Evolutionary conservation across 352 stramenopile species (phyloP).

Genomic region (Phytophthora nicotianae): DNA sequence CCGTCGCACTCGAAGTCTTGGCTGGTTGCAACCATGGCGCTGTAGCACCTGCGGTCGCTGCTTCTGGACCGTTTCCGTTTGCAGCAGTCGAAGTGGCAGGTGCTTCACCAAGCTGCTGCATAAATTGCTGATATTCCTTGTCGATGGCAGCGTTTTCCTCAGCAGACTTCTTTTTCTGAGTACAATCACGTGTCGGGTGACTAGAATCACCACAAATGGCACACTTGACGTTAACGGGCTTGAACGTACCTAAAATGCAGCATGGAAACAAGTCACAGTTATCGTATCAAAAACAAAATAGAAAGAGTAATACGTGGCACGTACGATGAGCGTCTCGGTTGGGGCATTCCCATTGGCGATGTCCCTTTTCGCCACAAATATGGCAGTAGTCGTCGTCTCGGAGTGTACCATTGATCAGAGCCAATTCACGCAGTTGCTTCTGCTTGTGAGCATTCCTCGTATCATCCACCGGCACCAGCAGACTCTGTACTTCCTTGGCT

Average conservation of each 20-base stretch:
- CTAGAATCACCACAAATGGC: conserved; percentile 98
- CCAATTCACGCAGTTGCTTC: conserved; percentile 97
- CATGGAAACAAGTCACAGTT: conserved; percentile 5
- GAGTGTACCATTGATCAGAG: conserved; percentile 98
- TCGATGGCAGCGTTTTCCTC: conserved; percentile 80
- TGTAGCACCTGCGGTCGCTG: conserved; percentile 27
- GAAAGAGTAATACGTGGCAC: conserved; percentile 21
- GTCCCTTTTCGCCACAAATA: conserved; percentile 98
- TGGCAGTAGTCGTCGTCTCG: conserved; percentile 98
- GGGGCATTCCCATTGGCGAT: conserved; percentile 97
- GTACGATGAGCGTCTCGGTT: conserved; percentile 79
- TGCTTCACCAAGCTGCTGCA: conserved; percentile 87
- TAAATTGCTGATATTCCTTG: conserved; percentile 87
- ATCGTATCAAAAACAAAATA: conserved; percentile 26
- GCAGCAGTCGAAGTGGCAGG: conserved; percentile 64
- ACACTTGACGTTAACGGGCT: conserved; percentile 93
- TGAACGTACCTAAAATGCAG: conserved; percentile 61
- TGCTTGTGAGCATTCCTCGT: conserved; percentile 97
- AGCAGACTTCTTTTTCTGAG: conserved; percentile 79
- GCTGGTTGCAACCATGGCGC: conserved; percentile 75
- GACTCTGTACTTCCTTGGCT: conserved; percentile 87
- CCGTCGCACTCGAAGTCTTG: conserved; percentile 44
- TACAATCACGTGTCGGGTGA: conserved; percentile 98
- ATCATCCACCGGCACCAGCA: conserved; percentile 93
- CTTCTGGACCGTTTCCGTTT: conserved; percentile 32